Conservation (phyloP, 2,329 filamentous ascomycete species). For the Stemphylium beticola region DNA sequence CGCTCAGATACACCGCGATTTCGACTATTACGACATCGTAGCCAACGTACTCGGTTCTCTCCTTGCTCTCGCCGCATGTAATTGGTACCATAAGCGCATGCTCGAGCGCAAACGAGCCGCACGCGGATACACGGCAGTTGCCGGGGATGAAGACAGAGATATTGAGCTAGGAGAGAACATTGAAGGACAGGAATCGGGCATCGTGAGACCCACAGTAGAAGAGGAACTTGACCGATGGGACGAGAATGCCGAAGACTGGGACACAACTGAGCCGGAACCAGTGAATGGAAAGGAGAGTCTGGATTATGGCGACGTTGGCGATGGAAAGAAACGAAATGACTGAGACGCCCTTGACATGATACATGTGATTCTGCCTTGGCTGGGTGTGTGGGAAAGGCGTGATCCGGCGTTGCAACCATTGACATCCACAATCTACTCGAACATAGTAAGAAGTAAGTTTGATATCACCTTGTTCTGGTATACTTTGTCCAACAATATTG, state of each 20-base stretch:
- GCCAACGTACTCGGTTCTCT: slow-evolving; percentile 85
- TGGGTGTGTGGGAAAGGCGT: neutral
- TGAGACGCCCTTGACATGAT: slow-evolving; percentile 31
- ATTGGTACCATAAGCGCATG: slow-evolving; percentile 96
- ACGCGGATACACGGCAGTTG: slow-evolving; percentile 74
- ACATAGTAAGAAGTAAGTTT: neutral
- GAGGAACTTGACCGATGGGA: slow-evolving; percentile 94
- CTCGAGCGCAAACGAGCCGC: slow-evolving; percentile 80
- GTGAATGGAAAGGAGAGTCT: slow-evolving; percentile 33
- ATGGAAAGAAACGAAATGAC: slow-evolving; percentile 52
- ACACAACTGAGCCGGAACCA: slow-evolving; percentile 59
- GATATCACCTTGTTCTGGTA: neutral
- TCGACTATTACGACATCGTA: slow-evolving; percentile 83
- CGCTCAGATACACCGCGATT: slow-evolving; percentile 56
- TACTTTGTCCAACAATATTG: neutral
- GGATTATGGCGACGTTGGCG: slow-evolving; percentile 38
- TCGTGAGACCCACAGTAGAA: slow-evolving; percentile 65
- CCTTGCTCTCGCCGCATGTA: slow-evolving; percentile 73
- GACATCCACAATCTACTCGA: neutral
- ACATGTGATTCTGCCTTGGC: slow-evolving; percentile 14
- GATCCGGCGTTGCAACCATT: neutral
- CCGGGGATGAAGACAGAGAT: slow-evolving; percentile 65
- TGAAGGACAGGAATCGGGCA: slow-evolving; percentile 67
- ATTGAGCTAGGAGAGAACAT: slow-evolving; percentile 75
- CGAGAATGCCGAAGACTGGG: slow-evolving; percentile 78